Evolutionary conservation across 1,139 yeast genomes (phyloP).

Genomic region (Hanseniaspora uvarum): DNA sequence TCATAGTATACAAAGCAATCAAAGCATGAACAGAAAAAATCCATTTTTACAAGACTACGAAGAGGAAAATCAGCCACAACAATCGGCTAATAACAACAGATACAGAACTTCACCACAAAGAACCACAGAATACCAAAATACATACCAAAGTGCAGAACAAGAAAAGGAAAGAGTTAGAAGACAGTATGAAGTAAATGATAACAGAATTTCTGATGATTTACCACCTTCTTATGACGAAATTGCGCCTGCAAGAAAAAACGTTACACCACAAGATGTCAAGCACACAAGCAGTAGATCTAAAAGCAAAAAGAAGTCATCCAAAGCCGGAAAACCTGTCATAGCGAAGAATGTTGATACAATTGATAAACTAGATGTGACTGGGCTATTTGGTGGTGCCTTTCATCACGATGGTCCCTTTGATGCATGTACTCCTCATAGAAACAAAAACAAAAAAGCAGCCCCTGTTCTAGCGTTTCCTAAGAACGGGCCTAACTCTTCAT

Average conservation of each 20-base stretch:
- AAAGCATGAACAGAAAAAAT: conserved; percentile 16
- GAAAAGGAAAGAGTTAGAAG: conserved; percentile 30
- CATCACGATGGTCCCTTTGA: conserved; percentile 99
- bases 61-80: neutral
- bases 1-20: conserved; percentile 11
- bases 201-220: conserved; percentile 28
- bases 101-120: neutral
- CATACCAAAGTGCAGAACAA: conserved; percentile 30
- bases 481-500: conserved; percentile 86
- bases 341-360: conserved; percentile 63
- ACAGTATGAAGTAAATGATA: conserved; percentile 27
- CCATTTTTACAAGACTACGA: conserved; percentile 17
- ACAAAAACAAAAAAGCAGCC: conserved; percentile 66
- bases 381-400: conserved; percentile 87
- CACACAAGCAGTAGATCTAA: neutral
- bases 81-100: neutral
- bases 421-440: conserved; percentile 94
- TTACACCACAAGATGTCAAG: conserved; percentile 1
- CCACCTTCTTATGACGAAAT: conserved; percentile 66
- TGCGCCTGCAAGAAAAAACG: conserved; percentile 41
- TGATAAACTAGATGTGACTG: conserved; percentile 90
- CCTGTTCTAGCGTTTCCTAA: conserved; percentile 93
- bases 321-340: conserved; percentile 39
- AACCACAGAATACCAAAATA: neutral
- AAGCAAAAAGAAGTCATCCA: conserved; percentile 22